These are phyloP conservation scores for Phylloporus rhodoxanthus DNA, from an alignment of 768 basidiomycete genomes.

Conservation along the genomic window DNA sequence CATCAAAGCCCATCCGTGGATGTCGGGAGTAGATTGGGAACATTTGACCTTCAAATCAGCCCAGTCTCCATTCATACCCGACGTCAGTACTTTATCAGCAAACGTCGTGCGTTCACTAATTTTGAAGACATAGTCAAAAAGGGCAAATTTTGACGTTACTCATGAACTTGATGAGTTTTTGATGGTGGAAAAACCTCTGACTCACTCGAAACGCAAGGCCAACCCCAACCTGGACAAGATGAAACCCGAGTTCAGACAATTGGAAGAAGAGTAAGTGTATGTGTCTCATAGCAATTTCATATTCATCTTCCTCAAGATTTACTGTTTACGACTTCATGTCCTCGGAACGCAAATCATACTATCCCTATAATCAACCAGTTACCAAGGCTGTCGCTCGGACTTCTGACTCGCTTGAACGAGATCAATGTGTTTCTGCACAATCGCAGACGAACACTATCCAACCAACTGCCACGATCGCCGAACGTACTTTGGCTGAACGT, in stretches of 20 bases:
- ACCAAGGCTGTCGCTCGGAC: constrained; percentile 26
- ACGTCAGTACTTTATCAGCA: constrained; percentile 53
- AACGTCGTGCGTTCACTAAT: not conserved
- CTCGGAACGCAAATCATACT: constrained; percentile 75
- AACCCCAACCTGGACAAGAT: constrained; percentile 82
- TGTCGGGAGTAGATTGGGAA: constrained; percentile 76
- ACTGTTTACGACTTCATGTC: constrained; percentile 80
- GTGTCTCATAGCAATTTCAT: not conserved
- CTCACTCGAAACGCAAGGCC: constrained; percentile 86
- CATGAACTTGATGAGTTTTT: constrained; percentile 97
- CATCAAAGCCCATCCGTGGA: constrained; percentile 82
- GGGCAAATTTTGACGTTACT: constrained; percentile 96
- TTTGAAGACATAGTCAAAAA: constrained; percentile 60
- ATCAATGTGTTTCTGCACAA: constrained; percentile 26
- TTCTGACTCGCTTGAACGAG: constrained; percentile 25
- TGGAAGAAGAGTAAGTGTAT: constrained; percentile 80
- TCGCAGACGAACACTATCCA: constrained; percentile 37
- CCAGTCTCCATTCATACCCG: constrained; percentile 84
- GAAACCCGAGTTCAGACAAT: constrained; percentile 83
- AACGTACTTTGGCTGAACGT: constrained; percentile 37
- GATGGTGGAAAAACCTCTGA: constrained; percentile 97
- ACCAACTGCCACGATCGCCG: constrained; percentile 40
- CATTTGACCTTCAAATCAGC: constrained; percentile 60
- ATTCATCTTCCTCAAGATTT: constrained; percentile 50
- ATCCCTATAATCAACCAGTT: constrained; percentile 74